A percentile compares a stretch with the other conserved stretches of the same genome.
phyloP scores from a whole-genome alignment of 2,329 filamentous ascomycete species.

The Aspergillus fischeri region DNA sequence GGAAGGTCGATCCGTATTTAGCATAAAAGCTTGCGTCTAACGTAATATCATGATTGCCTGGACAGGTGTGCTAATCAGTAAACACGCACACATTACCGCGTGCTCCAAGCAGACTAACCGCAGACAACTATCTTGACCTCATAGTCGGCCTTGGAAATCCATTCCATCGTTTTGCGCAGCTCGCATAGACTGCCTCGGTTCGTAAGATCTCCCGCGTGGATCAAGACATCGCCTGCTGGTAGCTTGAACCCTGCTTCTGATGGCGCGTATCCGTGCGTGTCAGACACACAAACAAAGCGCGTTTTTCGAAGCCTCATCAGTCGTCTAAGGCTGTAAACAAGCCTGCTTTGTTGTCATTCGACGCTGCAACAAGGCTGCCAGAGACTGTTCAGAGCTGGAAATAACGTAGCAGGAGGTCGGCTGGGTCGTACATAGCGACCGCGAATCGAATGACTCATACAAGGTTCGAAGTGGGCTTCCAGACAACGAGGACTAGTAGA shows the following conservation, averaged over 20 bases:
- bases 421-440: background rate
- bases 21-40: constrained; percentile 49
- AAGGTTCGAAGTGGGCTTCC: background rate
- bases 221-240: constrained; percentile 54
- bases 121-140: constrained; percentile 54
- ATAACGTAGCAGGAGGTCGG: background rate
- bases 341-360: background rate
- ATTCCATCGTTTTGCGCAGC: constrained; percentile 49
- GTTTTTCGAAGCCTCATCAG: constrained; percentile 36
- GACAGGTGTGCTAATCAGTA: background rate
- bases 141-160: constrained; percentile 52
- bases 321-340: background rate
- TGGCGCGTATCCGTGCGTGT: constrained; percentile 54
- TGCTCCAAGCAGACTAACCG: constrained; percentile 34
- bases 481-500: background rate
- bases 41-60: constrained; percentile 57
- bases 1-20: constrained; percentile 39
- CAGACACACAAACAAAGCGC: constrained; percentile 56
- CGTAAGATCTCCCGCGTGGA: constrained; percentile 57
- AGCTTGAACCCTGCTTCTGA: constrained; percentile 47
- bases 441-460: background rate
- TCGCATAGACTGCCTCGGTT: constrained; percentile 52
- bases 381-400: background rate
- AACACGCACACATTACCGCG: background rate
- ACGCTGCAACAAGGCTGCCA: background rate